These are phyloP conservation scores for Onygenales sp. DNA, from an alignment of 2,329 filamentous ascomycete species.

Conservation along the genomic window DNA sequence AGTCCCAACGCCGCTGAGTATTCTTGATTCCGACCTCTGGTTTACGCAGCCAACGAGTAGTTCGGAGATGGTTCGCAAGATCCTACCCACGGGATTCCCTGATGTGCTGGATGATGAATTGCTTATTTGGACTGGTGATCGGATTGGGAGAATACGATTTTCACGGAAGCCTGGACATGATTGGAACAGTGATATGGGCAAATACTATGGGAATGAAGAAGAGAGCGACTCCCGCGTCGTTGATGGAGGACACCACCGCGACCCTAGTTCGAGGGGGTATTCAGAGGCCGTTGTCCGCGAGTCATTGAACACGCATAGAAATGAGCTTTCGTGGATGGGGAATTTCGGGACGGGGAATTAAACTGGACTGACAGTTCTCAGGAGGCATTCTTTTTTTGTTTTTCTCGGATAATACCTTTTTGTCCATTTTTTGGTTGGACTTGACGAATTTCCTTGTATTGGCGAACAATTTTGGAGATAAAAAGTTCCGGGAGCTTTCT, in stretches of 20 bases:
- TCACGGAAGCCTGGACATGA: constrained; percentile 33
- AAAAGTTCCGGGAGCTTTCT: background rate
- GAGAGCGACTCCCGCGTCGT: constrained; percentile 37
- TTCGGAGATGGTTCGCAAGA: constrained; percentile 69
- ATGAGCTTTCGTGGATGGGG: constrained; percentile 4
- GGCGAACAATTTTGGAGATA: background rate
- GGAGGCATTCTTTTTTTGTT: background rate
- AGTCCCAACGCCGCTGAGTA: constrained; percentile 36
- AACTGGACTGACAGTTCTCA: background rate
- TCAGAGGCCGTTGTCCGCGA: background rate
- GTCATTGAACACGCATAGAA: background rate
- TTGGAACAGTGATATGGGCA: constrained; percentile 19
- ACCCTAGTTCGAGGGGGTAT: background rate
- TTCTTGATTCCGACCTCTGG: constrained; percentile 36
- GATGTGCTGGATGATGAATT: constrained; percentile 50
- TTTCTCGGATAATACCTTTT: background rate
- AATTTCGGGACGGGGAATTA: background rate
- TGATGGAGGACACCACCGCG: constrained; percentile 26
- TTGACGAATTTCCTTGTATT: background rate
- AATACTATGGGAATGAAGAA: constrained; percentile 23
- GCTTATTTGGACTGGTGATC: constrained; percentile 80
- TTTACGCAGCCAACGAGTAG: constrained; percentile 45
- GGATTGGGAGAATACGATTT: constrained; percentile 63
- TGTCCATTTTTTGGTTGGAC: background rate
- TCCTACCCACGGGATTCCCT: constrained; percentile 51